These are phyloP conservation scores for Diversispora epigaea DNA, from an alignment of 192 early-diverging fungal genomes.

Conservation along the genomic window DNA sequence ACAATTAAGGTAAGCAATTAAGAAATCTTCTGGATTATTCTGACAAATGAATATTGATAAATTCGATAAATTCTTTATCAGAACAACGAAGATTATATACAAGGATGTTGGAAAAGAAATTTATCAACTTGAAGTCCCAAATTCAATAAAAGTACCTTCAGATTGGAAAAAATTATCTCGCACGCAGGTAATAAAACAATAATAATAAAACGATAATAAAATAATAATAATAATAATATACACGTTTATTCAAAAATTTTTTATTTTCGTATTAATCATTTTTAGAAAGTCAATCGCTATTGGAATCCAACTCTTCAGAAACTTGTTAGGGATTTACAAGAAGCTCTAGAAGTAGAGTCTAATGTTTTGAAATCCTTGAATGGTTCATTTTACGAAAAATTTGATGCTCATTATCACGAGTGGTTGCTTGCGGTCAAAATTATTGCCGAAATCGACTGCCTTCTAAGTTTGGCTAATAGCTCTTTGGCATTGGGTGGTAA, in stretches of 20 bases:
- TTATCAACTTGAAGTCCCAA: constrained; percentile 89
- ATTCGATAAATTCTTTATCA: constrained; percentile 15
- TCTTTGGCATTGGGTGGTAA: constrained; percentile 65
- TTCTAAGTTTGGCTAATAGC: constrained; percentile 72
- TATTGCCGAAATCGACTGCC: constrained; percentile 85
- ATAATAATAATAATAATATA: not conserved
- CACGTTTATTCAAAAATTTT: not conserved
- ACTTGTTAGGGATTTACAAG: constrained; percentile 71
- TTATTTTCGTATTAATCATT: constrained; percentile 1
- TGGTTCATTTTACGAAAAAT: constrained; percentile 72
- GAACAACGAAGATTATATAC: constrained; percentile 68
- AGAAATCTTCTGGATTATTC: not conserved
- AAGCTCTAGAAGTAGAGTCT: constrained; percentile 78
- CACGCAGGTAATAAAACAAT: constrained; percentile 58
- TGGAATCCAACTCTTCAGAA: constrained; percentile 67
- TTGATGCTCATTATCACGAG: constrained; percentile 74
- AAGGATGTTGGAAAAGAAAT: constrained; percentile 94
- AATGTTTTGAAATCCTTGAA: constrained; percentile 75
- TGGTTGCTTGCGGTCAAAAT: constrained; percentile 72
- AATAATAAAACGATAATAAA: not conserved
- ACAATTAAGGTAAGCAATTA: constrained; percentile 57
- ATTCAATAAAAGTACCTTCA: constrained; percentile 68
- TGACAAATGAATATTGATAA: not conserved
- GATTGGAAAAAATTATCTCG: constrained; percentile 76
- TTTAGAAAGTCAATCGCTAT: constrained; percentile 75